Base-by-base conservation (phyloP, 441 rosid genomes). In the Omphalea diandra region DNA sequence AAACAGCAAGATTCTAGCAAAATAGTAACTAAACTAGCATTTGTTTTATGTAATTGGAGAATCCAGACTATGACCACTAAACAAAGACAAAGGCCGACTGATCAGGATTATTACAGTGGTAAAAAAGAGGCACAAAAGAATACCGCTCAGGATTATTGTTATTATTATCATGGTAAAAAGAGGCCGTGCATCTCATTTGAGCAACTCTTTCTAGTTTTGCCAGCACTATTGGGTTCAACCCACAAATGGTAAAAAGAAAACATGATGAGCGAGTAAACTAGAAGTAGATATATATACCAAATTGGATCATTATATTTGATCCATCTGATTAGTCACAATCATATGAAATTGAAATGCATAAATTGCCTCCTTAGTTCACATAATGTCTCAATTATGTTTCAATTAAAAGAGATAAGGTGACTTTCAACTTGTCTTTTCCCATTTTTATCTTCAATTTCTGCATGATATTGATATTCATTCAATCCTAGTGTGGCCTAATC, bases 361-460 rank as follows among this genome's bases (percentile, higher is more conserved):
- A n/a, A 55, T 20, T 14, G 64, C 65, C 32, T 17, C 14, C 43
- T 71, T 8, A 4, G 0, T 24, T 57, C 27, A 20, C 46, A 27
- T 44, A 52, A 69, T 69, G 52, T 36, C 29, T 22, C 20, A 33
- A n/a, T n/a, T n/a, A n/a, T n/a, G n/a, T n/a, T n/a, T n/a, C n/a
- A n/a, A 65, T 43, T n/a, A 6, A 35, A 47, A 49, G 55, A 29
- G 11, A 43, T 43, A 20, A 7, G 17, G 29, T 7, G 44, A 44
- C 57, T 58, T 57, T 57, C 54, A 57, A 52, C 55, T 57, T 57
- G 33, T 66, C 75, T 62, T 41, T 41, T n/a, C 59, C 65, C 63
- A 60, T 26, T 41, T 70, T 43, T 33, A 46, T 33, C 50, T 43
- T 52, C n/a, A n/a, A n/a, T 53, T 54, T 36, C 14, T n/a, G n/a